Percentiles rank a stretch among this genome's conserved stretches.
phyloP scores from a whole-genome alignment of 2,329 filamentous ascomycete species.

The Diplodia intermedia region DNA sequence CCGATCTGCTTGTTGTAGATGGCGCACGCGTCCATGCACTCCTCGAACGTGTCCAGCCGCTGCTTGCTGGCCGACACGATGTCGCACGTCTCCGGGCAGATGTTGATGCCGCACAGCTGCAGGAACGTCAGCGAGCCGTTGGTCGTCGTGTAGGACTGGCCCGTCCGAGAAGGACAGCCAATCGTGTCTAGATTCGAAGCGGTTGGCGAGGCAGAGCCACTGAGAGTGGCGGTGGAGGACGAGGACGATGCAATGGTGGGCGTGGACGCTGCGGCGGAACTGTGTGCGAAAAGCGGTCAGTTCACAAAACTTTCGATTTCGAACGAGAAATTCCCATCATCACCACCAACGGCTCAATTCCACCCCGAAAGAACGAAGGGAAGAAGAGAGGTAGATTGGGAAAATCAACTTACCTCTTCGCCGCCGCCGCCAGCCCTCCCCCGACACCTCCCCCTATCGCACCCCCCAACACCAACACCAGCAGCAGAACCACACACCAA shows the following conservation, averaged over 20 bases:
- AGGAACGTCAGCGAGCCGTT: constrained; percentile 17
- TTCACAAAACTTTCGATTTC: background rate
- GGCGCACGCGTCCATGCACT: constrained; percentile 23
- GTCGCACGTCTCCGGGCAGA: constrained; percentile 26
- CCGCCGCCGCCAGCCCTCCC: constrained; percentile 19
- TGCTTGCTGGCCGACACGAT: constrained; percentile 15
- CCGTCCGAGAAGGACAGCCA: constrained; percentile 5
- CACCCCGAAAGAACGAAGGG: no score
- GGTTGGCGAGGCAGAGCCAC: background rate
- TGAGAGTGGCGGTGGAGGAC: constrained; percentile 10
- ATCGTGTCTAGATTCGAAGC: background rate
- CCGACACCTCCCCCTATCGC: constrained; percentile 22
- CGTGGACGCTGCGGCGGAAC: background rate
- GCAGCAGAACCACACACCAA: background rate
- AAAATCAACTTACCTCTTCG: background rate
- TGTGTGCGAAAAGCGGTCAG: background rate
- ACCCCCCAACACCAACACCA: constrained; percentile 11
- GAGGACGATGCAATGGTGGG: background rate
- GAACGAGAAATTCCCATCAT: no score
- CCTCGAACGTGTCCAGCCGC: constrained; percentile 7
- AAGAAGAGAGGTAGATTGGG: background rate
- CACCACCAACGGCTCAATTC: no score
- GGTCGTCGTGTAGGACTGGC: constrained; percentile 15
- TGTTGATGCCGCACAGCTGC: constrained; percentile 23
- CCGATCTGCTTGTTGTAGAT: constrained; percentile 18